Base-by-base conservation (phyloP, 305 asterid species). In the Fraxinus paxiana region DNA sequence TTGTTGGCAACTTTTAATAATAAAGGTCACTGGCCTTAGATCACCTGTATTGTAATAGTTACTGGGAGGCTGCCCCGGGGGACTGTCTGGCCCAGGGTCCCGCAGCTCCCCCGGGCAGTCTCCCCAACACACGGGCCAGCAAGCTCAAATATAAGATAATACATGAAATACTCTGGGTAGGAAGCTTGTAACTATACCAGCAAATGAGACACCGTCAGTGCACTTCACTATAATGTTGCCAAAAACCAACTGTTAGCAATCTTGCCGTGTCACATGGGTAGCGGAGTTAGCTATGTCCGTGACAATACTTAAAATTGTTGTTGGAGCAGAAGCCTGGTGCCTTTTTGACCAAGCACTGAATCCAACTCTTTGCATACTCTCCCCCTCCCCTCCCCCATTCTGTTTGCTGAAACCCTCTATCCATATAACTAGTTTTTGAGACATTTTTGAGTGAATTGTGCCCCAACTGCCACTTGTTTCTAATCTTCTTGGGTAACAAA, bases 401-500 rank as follows among this genome's bases (percentile, higher is more conserved):
- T 76, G 70, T 71, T 59, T 63, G 51, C 69, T 59, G 31, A 2
- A 59, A 51, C 28, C n/a, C 30, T 74, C 22, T 41, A 37, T 81
- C 65, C 6, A 34, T 18, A 34, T 46, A 20, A 59, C 33, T 73
- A 78, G 56, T 30, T 76, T 34, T 22, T 20, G 20, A 24, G 83
- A 77, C 72, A 72, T 56, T 51, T 75, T 41, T 54, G 70, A 79
- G 56, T 80, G 74, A 59, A 54, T 76, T 67, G 17, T 54, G 3
- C 63, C 63, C 22, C 26, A 71, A 3, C 43, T 72, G 56, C 43
- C 34, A 8, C 85, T 83, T 80, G 84, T 38, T 77, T 48, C 79
- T 69, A 37, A 56, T 79, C n/a, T 31, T 75, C 77, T 78, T 74
- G 46, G 82, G 82, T 75, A n/a, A 70, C 73, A 63, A 83, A 77